Evolutionary conservation across 495 filamentous ascomycete genomes (phyloP).

Genomic region (Penicillium maclennaniae): DNA sequence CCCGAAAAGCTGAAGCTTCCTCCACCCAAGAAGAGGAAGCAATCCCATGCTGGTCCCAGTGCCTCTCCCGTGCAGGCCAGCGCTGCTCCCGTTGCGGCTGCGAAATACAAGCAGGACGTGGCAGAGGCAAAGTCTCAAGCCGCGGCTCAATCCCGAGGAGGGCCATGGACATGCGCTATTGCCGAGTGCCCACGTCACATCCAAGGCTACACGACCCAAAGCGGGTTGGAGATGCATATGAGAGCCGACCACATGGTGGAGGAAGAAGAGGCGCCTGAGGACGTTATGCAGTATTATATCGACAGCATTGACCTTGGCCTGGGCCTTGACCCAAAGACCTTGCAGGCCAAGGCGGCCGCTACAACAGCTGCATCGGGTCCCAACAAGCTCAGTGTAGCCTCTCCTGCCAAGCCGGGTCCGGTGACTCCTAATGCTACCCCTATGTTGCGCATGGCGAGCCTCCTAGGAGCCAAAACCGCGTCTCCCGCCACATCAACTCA

Average conservation of each 20-base stretch:
- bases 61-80: constrained; percentile 29
- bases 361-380: constrained; percentile 6
- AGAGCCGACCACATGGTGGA: constrained; percentile 43
- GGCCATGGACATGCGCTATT: constrained; percentile 41
- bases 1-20: constrained; percentile 60
- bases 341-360: constrained; percentile 16
- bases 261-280: constrained; percentile 41
- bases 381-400: constrained; percentile 24
- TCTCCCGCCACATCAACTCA: constrained; percentile 41
- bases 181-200: constrained; percentile 43
- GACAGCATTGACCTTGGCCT: constrained; percentile 41
- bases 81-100: constrained; percentile 21
- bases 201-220: constrained; percentile 44
- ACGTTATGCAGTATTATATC: constrained; percentile 45
- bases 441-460: constrained; percentile 38
- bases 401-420: constrained; percentile 39
- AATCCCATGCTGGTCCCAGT: constrained; percentile 38
- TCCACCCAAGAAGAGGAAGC: constrained; percentile 56
- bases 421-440: constrained; percentile 34
- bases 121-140: constrained; percentile 32
- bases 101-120: constrained; percentile 36
- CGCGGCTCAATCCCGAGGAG: constrained; percentile 20
- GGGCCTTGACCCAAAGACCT: constrained; percentile 30
- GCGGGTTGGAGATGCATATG: constrained; percentile 45
- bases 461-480: constrained; percentile 33